These are phyloP conservation scores for Novymonas esmeraldas DNA, from an alignment of 208 protist species.

Conservation along the genomic window DNA sequence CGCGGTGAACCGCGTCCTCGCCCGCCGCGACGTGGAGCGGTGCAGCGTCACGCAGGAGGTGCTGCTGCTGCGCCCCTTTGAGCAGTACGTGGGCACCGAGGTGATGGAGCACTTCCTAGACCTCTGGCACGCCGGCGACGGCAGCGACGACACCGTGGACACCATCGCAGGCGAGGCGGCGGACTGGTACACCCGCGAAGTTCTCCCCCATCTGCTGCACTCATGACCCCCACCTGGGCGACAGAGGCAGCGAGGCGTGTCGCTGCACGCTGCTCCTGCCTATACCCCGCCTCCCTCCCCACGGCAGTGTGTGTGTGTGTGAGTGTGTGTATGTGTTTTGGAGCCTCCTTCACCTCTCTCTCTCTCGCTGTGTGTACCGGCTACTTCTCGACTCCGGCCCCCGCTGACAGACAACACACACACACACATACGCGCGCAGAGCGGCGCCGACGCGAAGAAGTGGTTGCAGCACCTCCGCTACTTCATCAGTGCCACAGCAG, in stretches of 20 bases:
- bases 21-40: conserved; percentile 52
- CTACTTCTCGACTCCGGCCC: no score
- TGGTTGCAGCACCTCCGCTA: no score
- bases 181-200: conserved; percentile 40
- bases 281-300: background rate
- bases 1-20: conserved; percentile 35
- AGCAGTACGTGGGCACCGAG: conserved; percentile 52
- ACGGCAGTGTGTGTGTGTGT: background rate
- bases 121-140: conserved; percentile 16
- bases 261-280: background rate
- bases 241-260: no score
- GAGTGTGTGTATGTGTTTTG: background rate
- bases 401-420: no score
- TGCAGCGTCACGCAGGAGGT: conserved; percentile 56
- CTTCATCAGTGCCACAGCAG: no score
- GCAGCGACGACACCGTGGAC: conserved; percentile 7
- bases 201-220: conserved; percentile 40
- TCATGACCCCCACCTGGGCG: conserved; percentile 1
- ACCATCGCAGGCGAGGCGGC: conserved; percentile 17
- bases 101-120: conserved; percentile 52
- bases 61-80: conserved; percentile 58
- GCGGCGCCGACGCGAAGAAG: no score
- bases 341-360: background rate
- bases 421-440: no score
- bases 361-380: no score